Conservation (phyloP, 208 protist genomes). For the Acanthamoeba divionensis region DNA sequence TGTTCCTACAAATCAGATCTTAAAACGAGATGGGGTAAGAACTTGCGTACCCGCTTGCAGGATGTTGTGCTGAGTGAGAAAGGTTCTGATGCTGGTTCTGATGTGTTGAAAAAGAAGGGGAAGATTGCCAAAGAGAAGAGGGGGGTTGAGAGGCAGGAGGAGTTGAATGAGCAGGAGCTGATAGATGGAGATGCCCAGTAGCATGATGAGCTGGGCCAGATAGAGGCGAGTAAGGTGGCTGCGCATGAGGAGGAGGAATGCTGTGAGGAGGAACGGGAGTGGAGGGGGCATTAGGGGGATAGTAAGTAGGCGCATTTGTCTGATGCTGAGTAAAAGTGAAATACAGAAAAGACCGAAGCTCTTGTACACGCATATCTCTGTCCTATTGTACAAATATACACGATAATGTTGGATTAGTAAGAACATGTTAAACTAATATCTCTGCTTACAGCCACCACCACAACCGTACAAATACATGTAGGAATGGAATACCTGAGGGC, state of each 20-base stretch:
- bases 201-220: neutral
- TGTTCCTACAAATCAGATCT: neutral
- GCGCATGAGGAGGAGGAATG: neutral
- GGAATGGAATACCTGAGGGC: neutral
- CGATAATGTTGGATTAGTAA: too few species aligned
- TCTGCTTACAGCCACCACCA: too few species aligned
- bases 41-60: neutral
- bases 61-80: neutral
- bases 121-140: neutral
- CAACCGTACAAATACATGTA: too few species aligned
- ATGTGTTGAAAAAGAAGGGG: neutral
- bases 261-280: neutral
- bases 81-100: neutral
- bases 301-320: neutral
- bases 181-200: too few species aligned
- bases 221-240: neutral
- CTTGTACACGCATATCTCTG: too few species aligned
- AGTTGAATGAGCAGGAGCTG: neutral
- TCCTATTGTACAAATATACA: too few species aligned
- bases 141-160: neutral
- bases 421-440: too few species aligned
- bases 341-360: too few species aligned
- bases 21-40: neutral
- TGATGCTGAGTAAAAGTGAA: too few species aligned
- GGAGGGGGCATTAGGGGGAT: neutral